A percentile compares a stretch with the other conserved stretches of the same genome.
Evolutionary conservation across 306 rosid genomes (phyloP).

Genomic region (Fragaria vesca): DNA sequence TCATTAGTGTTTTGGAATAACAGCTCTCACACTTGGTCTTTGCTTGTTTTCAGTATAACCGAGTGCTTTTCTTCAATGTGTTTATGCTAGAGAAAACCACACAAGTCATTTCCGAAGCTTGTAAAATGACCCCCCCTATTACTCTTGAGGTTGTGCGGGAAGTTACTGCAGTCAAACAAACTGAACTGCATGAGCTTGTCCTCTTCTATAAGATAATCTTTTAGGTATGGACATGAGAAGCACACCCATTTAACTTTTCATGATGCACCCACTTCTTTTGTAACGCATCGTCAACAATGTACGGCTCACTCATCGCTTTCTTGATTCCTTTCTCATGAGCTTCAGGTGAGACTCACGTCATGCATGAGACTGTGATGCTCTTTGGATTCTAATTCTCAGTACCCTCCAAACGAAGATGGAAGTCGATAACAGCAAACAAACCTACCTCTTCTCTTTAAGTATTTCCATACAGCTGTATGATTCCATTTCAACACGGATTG

Average conservation of each 20-base stretch:
- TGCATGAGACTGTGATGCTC: not conserved
- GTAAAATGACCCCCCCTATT: too few species aligned
- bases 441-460: not conserved
- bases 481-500: not conserved
- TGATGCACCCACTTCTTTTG: not conserved
- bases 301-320: not conserved
- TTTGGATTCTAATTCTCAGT: not conserved
- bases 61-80: too few species aligned
- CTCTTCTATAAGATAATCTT: not conserved
- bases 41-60: not conserved
- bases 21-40: too few species aligned
- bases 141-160: too few species aligned
- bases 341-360: conserved; percentile 6
- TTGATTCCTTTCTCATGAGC: not conserved
- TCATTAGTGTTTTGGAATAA: too few species aligned
- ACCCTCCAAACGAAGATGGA: not conserved
- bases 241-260: not conserved
- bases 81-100: too few species aligned
- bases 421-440: not conserved
- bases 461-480: not conserved
- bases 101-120: too few species aligned
- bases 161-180: not conserved
- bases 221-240: not conserved
- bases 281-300: not conserved
- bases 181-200: not conserved